Evolutionary conservation across 345 rosid genomes (phyloP), one percentile per base, ranked within the genome.

Genomic region (Lepidium aucheri): DNA sequence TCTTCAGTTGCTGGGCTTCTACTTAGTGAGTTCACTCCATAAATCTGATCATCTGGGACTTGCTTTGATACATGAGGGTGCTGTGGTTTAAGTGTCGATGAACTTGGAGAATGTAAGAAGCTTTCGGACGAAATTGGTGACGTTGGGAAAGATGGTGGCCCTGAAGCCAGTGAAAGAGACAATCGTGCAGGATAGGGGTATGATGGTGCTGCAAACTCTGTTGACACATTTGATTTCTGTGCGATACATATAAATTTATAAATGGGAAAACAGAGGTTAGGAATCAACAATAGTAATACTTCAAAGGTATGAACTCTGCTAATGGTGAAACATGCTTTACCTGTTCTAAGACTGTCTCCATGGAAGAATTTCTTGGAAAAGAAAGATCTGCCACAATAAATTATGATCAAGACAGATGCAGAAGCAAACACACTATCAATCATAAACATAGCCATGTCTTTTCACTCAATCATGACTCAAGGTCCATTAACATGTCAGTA

Each of bases 291-390:
- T 47, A 15, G 24, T 16, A 33, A 18, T 38, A 7, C 16, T 41
- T 28, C 14, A 65, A 38, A 44, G 43, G 58, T n/a, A 22, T 33
- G 13, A 50, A 57, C 45, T 41, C 30, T 32, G 60, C 22, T 43
- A 34, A 28, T 15, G 8, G 26, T 14, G 60, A 52, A 60, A 73
- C 70, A 58, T 70, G 10, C 36, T 36, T 53, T 81, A 87, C 98
- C 97, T 81, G 96, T 67, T 83, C 87, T 50, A 78, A 63, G 55
- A 74, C 88, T 42, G 78, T 74, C 46, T 87, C 91, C 81, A 81
- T 70, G 9, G 86, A 84, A 53, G 83, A 38, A 74, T 80, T 77
- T 70, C 87, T 83, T 14, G 85, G 83, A 64, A 86, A 79, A 58
- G 91, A 82, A 70, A 74, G 81, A 79, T 81, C 98, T 93, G 97